Base-by-base conservation (phyloP, 345 rosid species). In the Euphorbia pulcherrima region DNA sequence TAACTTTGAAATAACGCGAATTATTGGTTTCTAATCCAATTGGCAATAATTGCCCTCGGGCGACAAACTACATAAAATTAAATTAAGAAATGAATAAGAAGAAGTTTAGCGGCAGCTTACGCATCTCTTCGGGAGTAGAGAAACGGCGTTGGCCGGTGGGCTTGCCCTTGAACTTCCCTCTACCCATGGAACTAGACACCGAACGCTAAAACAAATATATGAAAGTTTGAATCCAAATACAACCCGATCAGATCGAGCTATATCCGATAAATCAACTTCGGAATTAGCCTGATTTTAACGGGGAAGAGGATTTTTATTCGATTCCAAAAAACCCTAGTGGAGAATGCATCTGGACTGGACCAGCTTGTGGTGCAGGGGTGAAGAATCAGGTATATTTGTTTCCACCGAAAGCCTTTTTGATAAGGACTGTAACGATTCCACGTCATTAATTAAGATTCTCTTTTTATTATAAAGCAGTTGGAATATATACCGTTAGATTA, bases 151-250 rank as follows among this genome's bases (percentile, higher is more conserved):
- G 83, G 39, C 88, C 88, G 18, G 88, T 85, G 64, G 88, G 88
- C 80, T 85, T 85, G 48, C 88, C 88, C 79, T 85, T 85, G 80
- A 82, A 85, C 83, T 85, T 85, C 26, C 88, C 88, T 71, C 88
- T 76, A 21, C 84, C 88, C 88, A 85, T 84, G 40, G 63, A 55
- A 40, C 29, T n/a, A 29, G 18, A 53, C 28, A 53, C 9, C 5
- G 9, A 35, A 11, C 18, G 16, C 39, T 41, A 3, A 23, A 30
- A 21, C 26, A 14, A 41, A 6, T 17, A 6, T 4, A 58, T 41
- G 51, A 1, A 3, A 11, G 33, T 40, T 62, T 13, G 18, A 14
- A 29, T 62, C 20, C 18, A 33, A 41, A 14, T 29, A 44, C 20
- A 44, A 62, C 52, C 35, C 5, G 35, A 44, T 26, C 20, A 35